phyloP scores from a whole-genome alignment of 2,329 filamentous ascomycete species.

The Teratosphaeria gauchensis region DNA sequence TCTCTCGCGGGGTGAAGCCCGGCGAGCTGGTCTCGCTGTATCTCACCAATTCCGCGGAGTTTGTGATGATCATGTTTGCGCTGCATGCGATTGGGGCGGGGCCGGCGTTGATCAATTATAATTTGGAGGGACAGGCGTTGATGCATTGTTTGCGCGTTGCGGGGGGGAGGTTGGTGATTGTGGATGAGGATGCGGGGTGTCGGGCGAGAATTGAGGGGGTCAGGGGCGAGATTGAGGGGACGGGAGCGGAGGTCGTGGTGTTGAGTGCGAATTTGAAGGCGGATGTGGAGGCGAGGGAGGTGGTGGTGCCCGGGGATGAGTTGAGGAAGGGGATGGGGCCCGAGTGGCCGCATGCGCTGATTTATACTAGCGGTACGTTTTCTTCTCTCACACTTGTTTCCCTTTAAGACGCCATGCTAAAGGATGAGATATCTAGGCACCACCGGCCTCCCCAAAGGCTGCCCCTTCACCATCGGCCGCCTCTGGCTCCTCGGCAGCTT shows the following conservation, averaged over 20 bases:
- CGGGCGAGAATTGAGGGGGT: slow-evolving; percentile 47
- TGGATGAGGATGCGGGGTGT: slow-evolving; percentile 40
- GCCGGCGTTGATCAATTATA: slow-evolving; percentile 28
- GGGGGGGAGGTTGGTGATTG: slow-evolving; percentile 32
- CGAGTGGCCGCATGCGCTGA: slow-evolving; percentile 54
- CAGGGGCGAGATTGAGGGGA: slow-evolving; percentile 35
- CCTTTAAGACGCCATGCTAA: background rate
- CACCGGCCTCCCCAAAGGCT: slow-evolving; percentile 66
- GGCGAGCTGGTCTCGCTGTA: slow-evolving; percentile 26
- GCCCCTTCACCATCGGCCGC: slow-evolving; percentile 48
- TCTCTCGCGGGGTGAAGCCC: slow-evolving; percentile 24
- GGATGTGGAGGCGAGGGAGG: slow-evolving; percentile 28
- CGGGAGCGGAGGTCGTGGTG: slow-evolving; percentile 45
- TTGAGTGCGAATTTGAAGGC: slow-evolving; percentile 41
- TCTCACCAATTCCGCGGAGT: slow-evolving; percentile 21
- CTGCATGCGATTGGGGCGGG: slow-evolving; percentile 22
- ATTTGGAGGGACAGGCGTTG: slow-evolving; percentile 23
- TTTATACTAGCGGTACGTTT: slow-evolving; percentile 62
- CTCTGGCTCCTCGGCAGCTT: slow-evolving; percentile 2
- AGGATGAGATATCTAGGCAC: background rate
- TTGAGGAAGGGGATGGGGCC: slow-evolving; percentile 16
- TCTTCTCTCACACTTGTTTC: background rate
- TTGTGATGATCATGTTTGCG: slow-evolving; percentile 21
- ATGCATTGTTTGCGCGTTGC: slow-evolving; percentile 28
- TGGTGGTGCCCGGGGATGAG: slow-evolving; percentile 16